A percentile compares a stretch with the other conserved stretches of the same genome.
Evolutionary conservation across 192 early-diverging fungal genomes (phyloP).

Genomic region (Linnemannia zychae): DNA sequence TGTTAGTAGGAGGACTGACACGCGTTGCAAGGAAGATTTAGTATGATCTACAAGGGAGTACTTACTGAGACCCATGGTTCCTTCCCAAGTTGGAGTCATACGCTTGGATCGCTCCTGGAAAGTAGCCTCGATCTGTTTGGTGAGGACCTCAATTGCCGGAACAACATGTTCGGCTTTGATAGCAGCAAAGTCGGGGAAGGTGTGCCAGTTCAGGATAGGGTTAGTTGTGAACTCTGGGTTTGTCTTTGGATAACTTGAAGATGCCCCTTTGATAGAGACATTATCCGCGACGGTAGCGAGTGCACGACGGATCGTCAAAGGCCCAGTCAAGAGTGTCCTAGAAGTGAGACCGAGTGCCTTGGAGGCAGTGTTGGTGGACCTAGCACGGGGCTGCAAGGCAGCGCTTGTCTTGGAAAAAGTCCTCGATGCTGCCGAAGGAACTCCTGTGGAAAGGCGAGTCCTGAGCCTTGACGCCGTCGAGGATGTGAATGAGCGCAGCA

Average conservation of each 20-base stretch:
- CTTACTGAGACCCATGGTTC: conserved; percentile 66
- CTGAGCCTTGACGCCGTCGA: not conserved
- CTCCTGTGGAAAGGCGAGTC: not conserved
- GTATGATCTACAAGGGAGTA: not conserved
- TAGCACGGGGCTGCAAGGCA: not conserved
- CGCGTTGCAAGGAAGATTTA: too few relatives aligned
- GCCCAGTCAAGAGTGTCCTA: not conserved
- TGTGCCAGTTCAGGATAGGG: conserved; percentile 61
- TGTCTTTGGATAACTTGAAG: not conserved
- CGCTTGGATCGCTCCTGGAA: conserved; percentile 59
- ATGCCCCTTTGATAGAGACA: not conserved
- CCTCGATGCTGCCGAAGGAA: not conserved
- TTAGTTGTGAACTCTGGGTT: conserved; percentile 40
- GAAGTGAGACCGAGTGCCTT: not conserved
- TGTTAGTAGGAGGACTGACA: not conserved
- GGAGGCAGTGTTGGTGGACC: not conserved
- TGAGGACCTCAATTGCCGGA: conserved; percentile 58
- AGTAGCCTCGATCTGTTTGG: conserved; percentile 51
- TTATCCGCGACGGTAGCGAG: conserved; percentile 33
- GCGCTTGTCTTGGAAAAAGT: not conserved
- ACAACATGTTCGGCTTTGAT: conserved; percentile 60
- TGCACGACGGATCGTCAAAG: conserved; percentile 41
- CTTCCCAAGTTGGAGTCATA: conserved; percentile 68
- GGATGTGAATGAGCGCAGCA: conserved; percentile 10
- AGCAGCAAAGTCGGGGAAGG: conserved; percentile 66